Percentiles rank a stretch among this genome's conserved stretches.
Evolutionary conservation across 768 basidiomycete genomes (phyloP).

Genomic region (Astraeus odoratus): DNA sequence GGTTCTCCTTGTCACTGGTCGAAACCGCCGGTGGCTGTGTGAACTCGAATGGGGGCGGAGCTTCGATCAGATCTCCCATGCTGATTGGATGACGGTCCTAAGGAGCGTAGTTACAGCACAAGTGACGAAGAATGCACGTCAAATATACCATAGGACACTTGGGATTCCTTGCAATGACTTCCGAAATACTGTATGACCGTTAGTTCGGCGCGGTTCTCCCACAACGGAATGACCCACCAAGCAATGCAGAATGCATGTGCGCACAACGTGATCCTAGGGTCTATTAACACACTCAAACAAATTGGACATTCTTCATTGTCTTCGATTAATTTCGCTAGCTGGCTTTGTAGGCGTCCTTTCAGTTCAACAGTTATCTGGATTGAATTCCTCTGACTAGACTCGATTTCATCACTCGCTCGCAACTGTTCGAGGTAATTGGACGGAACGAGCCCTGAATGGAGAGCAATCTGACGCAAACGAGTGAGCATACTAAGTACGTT

Average conservation of each 20-base stretch:
- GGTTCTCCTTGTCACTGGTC: constrained; percentile 34
- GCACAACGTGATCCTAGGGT: constrained; percentile 70
- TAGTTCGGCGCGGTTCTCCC: constrained; percentile 1
- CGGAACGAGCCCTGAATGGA: constrained; percentile 75
- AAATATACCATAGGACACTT: constrained; percentile 71
- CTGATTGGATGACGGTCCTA: constrained; percentile 67
- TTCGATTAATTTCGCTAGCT: constrained; percentile 63
- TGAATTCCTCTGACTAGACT: constrained; percentile 11
- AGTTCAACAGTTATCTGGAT: constrained; percentile 47
- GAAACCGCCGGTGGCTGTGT: constrained; percentile 48
- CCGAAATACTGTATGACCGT: constrained; percentile 45
- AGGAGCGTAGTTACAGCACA: constrained; percentile 3
- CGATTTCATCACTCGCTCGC: constrained; percentile 23
- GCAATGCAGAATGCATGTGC: constrained; percentile 64
- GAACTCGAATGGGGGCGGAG: constrained; percentile 57
- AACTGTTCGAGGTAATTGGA: constrained; percentile 63
- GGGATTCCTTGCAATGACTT: constrained; percentile 62
- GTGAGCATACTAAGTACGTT: constrained; percentile 80
- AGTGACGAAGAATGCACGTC: background rate
- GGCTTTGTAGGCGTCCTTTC: constrained; percentile 46
- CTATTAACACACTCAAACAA: constrained; percentile 53
- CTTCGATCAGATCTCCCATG: constrained; percentile 51
- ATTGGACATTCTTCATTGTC: constrained; percentile 81
- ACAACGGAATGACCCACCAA: constrained; percentile 40
- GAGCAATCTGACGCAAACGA: constrained; percentile 73